Evolutionary conservation across 257 asterid species (phyloP).

Genomic region (Rubia yunnanensis): DNA sequence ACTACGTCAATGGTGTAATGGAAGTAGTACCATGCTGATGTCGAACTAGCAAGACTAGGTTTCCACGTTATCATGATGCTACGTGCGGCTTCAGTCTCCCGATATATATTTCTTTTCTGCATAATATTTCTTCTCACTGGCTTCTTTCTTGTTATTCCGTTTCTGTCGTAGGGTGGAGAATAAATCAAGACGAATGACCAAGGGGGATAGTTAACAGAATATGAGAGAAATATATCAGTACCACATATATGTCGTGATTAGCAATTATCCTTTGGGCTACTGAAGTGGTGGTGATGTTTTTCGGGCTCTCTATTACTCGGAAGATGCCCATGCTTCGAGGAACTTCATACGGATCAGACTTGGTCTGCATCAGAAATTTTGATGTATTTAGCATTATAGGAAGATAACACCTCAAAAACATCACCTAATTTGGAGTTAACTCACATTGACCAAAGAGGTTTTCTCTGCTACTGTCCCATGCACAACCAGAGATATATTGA

Average conservation of each 20-base stretch:
- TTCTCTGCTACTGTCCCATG: slow-evolving; percentile 74
- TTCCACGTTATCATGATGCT: background rate
- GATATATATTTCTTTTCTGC: slow-evolving; percentile 62
- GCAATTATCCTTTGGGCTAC: slow-evolving; percentile 81
- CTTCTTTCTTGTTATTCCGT: slow-evolving; percentile 86
- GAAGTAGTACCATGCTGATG: background rate
- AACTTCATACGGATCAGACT: slow-evolving; percentile 56
- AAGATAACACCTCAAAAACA: background rate
- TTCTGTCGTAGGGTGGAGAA: slow-evolving; percentile 31
- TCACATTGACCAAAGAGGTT: slow-evolving; percentile 44
- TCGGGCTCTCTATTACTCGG: slow-evolving; percentile 64
- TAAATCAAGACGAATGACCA: background rate
- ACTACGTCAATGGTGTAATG: background rate
- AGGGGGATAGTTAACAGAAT: background rate
- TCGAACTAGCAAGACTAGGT: background rate
- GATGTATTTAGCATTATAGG: background rate
- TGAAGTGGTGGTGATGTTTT: slow-evolving; percentile 63
- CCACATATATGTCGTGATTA: slow-evolving; percentile 70
- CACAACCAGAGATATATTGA: slow-evolving; percentile 83
- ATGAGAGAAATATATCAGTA: slow-evolving; percentile 17
- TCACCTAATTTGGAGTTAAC: slow-evolving; percentile 14
- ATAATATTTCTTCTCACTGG: slow-evolving; percentile 76
- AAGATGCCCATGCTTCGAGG: slow-evolving; percentile 77
- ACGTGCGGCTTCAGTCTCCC: slow-evolving; percentile 46
- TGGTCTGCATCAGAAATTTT: slow-evolving; percentile 41